phyloP scores from a whole-genome alignment of 768 basidiomycete genomes.

The Rhodotorula graminis region DNA sequence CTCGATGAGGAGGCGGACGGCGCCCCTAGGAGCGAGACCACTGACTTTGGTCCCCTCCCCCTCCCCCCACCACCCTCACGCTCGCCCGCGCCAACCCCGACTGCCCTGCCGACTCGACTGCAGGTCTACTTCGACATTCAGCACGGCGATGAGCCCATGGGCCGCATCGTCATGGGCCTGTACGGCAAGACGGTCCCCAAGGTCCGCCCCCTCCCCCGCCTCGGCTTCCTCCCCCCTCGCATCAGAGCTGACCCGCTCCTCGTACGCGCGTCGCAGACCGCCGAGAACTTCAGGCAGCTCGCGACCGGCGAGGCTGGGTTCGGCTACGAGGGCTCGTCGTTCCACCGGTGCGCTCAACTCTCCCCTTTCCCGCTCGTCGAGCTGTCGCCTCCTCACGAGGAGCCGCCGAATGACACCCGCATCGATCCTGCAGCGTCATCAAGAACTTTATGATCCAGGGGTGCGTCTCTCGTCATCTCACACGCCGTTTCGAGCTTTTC shows the following conservation, averaged over 20 bases:
- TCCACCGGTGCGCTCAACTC: constrained; percentile 55
- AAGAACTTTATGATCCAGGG: constrained; percentile 70
- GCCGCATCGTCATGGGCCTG: constrained; percentile 69
- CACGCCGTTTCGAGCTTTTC: accelerated
- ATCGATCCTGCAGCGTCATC: neutral
- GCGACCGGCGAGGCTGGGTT: constrained; percentile 75
- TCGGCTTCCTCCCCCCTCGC: neutral
- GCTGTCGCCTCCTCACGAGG: neutral
- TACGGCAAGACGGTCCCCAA: constrained; percentile 52
- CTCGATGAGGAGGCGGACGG: no score
- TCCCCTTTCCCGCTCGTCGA: no score
- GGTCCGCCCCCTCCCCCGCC: neutral
- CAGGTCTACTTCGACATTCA: constrained; percentile 48
- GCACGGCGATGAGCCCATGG: constrained; percentile 80
- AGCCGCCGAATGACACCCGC: no score
- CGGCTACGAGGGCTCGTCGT: constrained; percentile 91
- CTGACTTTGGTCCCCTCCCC: neutral
- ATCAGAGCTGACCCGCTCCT: neutral
- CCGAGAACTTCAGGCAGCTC: constrained; percentile 56
- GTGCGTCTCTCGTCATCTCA: neutral
- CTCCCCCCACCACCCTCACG: neutral
- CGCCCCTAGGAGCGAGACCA: neutral
- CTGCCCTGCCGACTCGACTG: no score
- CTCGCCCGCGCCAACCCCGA: no score
- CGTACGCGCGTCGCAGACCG: constrained; percentile 3